phyloP scores from a whole-genome alignment of 78 protist genomes.

The Kipferlia bialata region DNA sequence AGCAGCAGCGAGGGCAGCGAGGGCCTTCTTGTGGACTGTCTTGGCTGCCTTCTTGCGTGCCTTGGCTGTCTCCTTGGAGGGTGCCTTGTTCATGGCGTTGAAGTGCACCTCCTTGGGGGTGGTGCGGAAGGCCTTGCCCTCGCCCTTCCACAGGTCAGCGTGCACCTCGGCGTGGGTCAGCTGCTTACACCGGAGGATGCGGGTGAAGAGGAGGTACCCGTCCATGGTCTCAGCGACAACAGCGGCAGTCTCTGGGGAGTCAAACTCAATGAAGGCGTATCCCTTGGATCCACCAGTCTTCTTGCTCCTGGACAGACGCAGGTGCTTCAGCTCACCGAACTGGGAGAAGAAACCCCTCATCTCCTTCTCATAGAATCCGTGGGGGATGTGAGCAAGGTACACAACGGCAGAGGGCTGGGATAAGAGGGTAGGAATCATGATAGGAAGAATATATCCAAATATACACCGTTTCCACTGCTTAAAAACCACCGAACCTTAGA shows the following conservation, averaged over 20 bases:
- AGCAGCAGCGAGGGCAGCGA: too few species aligned
- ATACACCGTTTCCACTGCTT: too few species aligned
- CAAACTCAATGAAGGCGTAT: constrained; percentile 40
- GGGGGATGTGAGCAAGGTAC: constrained; percentile 60
- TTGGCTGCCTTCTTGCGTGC: not conserved
- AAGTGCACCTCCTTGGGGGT: not conserved
- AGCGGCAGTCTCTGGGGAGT: not conserved
- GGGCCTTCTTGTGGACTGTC: not conserved
- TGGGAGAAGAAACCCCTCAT: constrained; percentile 55
- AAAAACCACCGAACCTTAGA: too few species aligned
- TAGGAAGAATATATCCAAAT: too few species aligned
- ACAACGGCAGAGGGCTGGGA: too few species aligned
- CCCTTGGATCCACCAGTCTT: constrained; percentile 34
- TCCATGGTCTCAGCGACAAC: constrained; percentile 2
- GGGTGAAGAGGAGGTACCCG: not conserved
- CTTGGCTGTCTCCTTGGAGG: not conserved
- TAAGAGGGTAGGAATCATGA: too few species aligned
- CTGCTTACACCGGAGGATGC: not conserved
- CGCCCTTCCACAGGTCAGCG: not conserved
- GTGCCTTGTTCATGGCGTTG: not conserved
- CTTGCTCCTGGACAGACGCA: constrained; percentile 34
- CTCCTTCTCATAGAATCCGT: constrained; percentile 62
- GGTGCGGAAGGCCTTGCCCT: not conserved
- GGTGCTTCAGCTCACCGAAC: constrained; percentile 52
- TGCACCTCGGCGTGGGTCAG: not conserved